Evolutionary conservation across 495 filamentous ascomycete genomes (phyloP).

Genomic region (Halenospora varia): DNA sequence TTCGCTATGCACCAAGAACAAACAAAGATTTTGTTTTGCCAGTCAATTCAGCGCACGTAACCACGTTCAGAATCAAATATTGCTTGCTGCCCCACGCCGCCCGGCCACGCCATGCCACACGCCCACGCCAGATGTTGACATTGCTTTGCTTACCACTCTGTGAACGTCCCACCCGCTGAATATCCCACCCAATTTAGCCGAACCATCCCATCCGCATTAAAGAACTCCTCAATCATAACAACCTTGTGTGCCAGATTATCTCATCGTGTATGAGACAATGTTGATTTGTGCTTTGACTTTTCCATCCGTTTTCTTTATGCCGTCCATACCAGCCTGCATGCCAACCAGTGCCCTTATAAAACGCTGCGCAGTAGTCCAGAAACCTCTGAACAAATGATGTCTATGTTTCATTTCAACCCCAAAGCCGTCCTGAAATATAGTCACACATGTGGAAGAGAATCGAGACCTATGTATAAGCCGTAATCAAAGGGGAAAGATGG

Average conservation of each 20-base stretch:
- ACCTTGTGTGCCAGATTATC: conserved; percentile 20
- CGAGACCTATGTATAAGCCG: conserved; percentile 24
- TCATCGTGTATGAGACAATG: conserved; percentile 8
- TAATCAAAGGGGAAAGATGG: conserved; percentile 19
- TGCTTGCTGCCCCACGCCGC: conserved; percentile 5
- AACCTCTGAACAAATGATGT: conserved; percentile 15
- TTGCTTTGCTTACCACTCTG: conserved; percentile 6
- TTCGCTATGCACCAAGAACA: conserved; percentile 52
- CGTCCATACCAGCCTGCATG: conserved; percentile 15
- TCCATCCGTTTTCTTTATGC: conserved; percentile 17
- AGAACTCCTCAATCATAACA: conserved; percentile 22
- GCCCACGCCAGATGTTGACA: too few relatives aligned
- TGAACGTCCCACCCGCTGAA: neutral
- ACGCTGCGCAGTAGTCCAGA: conserved; percentile 23
- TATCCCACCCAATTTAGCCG: conserved; percentile 3
- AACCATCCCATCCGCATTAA: conserved; percentile 25
- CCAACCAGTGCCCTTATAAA: conserved; percentile 18
- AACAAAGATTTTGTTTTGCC: conserved; percentile 13
- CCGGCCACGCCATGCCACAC: too few relatives aligned
- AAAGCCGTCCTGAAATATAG: conserved; percentile 29
- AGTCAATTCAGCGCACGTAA: conserved; percentile 1
- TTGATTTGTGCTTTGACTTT: conserved; percentile 4
- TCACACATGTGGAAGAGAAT: conserved; percentile 21
- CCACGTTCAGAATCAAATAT: conserved; percentile 4
- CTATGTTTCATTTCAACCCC: conserved; percentile 27